Evolutionary conservation across 495 filamentous ascomycete genomes (phyloP), one percentile per base, ranked within the genome.

Genomic region (Ascobolus immersus): DNA sequence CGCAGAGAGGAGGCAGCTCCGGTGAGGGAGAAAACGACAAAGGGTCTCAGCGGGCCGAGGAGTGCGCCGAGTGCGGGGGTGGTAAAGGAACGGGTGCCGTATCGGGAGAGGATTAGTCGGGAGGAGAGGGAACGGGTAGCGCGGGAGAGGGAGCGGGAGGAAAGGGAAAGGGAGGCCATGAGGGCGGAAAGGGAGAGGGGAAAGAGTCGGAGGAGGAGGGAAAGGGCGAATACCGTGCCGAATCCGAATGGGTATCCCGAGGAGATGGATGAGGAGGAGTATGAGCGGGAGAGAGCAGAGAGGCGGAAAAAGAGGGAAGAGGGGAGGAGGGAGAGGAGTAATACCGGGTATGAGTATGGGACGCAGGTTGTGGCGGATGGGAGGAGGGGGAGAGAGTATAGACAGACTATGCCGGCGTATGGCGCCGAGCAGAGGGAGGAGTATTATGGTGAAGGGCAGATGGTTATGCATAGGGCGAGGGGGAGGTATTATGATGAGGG

Each of bases 261-360:
- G 10, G 36, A 33, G 38, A 37, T 42, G 7, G 33, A 17, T 12
- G 44, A 46, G 17, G 34, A 41, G 32, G 44, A 35, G 4, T 49
- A 32, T 15, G 38, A 39, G 14, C 38, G 20, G 35, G 45, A 49
- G 10, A 27, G 11, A 17, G 28, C 14, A 12, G 18, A 17, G 9
- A 17, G 18, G 28, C 14, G 15, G 15, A 9, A 31, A 9, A 11
- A n/a, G 14, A n/a, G 28, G 28, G 28, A 31, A 3, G 3, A 17
- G 28, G 28, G 18, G 28, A 31, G 17, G 28, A 31, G 4, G 28
- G 4, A 10, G n/a, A 17, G 3, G 11, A 9, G 10, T 9, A 31
- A 17, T 10, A 12, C 9, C n/a, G n/a, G 12, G n/a, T 10, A 17
- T 10, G 9, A 31, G n/a, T 17, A 31, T n/a, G 22, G 7, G 22